Evolutionary conservation across 1,284 basidiomycete species (phyloP).

Genomic region (Thelephora terrestris): DNA sequence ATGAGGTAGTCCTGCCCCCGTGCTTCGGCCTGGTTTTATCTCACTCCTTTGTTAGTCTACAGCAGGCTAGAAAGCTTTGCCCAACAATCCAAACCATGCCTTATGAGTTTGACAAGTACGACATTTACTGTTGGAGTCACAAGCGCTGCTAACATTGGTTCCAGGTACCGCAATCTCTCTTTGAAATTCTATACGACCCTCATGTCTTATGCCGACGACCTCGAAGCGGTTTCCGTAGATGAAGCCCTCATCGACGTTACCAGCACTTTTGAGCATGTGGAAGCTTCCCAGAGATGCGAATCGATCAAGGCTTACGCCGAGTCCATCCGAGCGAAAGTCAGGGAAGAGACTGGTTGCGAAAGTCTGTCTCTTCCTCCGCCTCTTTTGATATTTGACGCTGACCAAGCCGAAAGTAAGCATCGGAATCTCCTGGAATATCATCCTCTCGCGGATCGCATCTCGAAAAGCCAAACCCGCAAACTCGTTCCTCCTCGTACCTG

Average conservation of each 20-base stretch:
- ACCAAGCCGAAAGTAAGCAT: constrained; percentile 57
- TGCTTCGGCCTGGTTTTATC: neutral
- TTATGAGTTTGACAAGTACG: constrained; percentile 76
- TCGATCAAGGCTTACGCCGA: constrained; percentile 72
- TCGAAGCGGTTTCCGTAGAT: constrained; percentile 94
- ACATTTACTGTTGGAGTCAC: constrained; percentile 1
- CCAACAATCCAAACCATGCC: constrained; percentile 74
- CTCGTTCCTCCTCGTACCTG: constrained; percentile 61
- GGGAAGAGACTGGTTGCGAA: constrained; percentile 74
- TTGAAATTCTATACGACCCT: constrained; percentile 88
- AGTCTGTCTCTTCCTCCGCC: constrained; percentile 32
- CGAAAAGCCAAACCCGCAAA: constrained; percentile 86
- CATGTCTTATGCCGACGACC: constrained; percentile 80
- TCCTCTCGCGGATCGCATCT: constrained; percentile 88
- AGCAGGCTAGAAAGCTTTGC: constrained; percentile 77
- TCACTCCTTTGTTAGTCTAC: constrained; percentile 41
- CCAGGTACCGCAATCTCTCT: constrained; percentile 74
- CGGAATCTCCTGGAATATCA: constrained; percentile 86
- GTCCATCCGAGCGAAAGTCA: constrained; percentile 68
- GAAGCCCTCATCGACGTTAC: constrained; percentile 92
- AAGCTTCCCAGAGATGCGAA: constrained; percentile 27
- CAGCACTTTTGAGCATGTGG: constrained; percentile 43
- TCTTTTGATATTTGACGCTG: neutral
- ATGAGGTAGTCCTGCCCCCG: constrained; percentile 60
- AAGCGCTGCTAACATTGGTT: constrained; percentile 6